phyloP scores from a whole-genome alignment of 164 flowering plant species.

The Magnolia changhungtana region DNA sequence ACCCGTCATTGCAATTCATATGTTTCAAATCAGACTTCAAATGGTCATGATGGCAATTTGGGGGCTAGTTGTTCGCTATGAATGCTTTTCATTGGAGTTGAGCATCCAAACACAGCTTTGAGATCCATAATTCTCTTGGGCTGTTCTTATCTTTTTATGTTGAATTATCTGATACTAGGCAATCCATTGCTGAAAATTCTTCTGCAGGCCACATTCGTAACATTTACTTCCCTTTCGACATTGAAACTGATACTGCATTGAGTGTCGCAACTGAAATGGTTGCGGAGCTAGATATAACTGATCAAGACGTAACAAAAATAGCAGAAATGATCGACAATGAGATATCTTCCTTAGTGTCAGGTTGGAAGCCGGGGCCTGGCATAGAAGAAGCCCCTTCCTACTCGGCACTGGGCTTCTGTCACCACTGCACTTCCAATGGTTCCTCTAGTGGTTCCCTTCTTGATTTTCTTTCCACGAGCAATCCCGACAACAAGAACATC shows the following conservation, averaged over 20 bases:
- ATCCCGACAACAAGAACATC: conserved; percentile 29
- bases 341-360: conserved; percentile 71
- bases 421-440: conserved; percentile 46
- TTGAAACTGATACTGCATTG: conserved; percentile 77
- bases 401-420: conserved; percentile 26
- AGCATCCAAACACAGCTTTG: neutral
- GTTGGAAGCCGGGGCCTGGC: conserved; percentile 48
- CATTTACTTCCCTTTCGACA: conserved; percentile 85
- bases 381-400: conserved; percentile 28
- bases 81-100: neutral
- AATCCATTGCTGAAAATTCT: neutral
- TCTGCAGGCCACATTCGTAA: conserved; percentile 72
- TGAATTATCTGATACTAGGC: neutral
- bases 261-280: conserved; percentile 93
- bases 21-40: too few species aligned
- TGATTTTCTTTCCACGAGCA: conserved; percentile 37
- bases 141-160: neutral
- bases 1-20: too few species aligned
- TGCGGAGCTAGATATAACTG: conserved; percentile 70
- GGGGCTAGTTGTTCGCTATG: neutral
- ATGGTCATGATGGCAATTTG: neutral
- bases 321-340: conserved; percentile 93
- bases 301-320: conserved; percentile 80
- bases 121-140: neutral
- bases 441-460: conserved; percentile 44